phyloP scores from a whole-genome alignment of 805 yeast genomes.

The Huiozyma sinensis region DNA sequence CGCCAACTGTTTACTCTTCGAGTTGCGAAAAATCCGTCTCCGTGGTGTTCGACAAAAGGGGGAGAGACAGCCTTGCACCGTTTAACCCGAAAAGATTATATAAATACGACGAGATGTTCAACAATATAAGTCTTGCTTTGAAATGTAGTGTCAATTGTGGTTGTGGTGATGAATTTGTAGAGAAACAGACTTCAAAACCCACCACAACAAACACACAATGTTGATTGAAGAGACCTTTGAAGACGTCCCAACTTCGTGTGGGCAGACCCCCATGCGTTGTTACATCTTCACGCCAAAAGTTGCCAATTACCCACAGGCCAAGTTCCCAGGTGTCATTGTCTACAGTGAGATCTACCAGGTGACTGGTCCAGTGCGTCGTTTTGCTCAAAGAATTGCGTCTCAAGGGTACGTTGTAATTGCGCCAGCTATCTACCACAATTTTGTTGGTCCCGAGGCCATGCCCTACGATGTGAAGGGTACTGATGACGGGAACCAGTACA shows the following conservation, averaged over 20 bases:
- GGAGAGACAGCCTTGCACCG: no score
- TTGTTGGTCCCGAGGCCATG: constrained; percentile 51
- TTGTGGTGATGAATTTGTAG: no score
- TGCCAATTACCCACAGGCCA: constrained; percentile 64
- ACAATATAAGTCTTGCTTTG: no score
- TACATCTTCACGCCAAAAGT: constrained; percentile 58
- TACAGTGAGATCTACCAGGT: constrained; percentile 76
- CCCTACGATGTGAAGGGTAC: constrained; percentile 66
- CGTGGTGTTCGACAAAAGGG: no score
- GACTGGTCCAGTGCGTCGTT: constrained; percentile 71
- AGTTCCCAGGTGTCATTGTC: constrained; percentile 71
- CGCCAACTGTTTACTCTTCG: no score
- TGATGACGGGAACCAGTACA: constrained; percentile 59
- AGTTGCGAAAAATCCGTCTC: no score
- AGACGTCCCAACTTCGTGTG: constrained; percentile 58
- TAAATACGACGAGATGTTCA: no score
- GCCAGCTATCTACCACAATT: constrained; percentile 72
- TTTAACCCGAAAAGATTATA: neutral
- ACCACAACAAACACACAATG: constrained; percentile 32
- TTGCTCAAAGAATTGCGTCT: constrained; percentile 69
- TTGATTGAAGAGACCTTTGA: constrained; percentile 53
- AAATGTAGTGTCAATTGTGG: no score
- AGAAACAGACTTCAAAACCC: neutral
- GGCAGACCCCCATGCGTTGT: constrained; percentile 57
- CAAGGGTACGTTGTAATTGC: constrained; percentile 73